Conservation (phyloP, 345 rosid genomes). For the Eucalyptus camaldulensis region DNA sequence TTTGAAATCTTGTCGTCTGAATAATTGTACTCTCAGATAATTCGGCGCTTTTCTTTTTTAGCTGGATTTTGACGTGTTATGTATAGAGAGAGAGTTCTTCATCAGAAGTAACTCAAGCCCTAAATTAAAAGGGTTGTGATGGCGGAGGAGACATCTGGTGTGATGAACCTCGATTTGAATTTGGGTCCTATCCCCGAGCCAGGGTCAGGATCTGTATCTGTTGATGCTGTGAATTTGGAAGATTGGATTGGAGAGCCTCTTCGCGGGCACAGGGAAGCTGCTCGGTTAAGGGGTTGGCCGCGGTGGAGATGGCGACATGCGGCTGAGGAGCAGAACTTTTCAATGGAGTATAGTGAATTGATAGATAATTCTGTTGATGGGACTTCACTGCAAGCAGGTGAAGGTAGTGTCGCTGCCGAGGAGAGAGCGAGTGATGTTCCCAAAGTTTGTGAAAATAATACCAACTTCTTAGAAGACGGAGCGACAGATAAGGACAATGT, state of each 20-base stretch:
- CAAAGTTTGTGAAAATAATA: conserved; percentile 62
- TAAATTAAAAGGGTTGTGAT: conserved; percentile 6
- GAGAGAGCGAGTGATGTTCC: conserved; percentile 49
- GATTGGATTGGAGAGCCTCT: conserved; percentile 43
- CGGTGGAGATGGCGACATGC: conserved; percentile 41
- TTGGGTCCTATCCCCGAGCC: conserved; percentile 80
- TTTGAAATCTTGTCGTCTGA: background rate
- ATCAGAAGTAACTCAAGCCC: background rate
- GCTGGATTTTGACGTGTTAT: background rate
- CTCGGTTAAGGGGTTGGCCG: conserved; percentile 33
- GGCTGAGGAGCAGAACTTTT: conserved; percentile 23
- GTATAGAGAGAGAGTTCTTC: conserved; percentile 21
- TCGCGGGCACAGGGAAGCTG: conserved; percentile 48
- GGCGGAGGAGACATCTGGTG: conserved; percentile 67
- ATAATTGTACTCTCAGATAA: background rate
- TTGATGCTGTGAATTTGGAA: conserved; percentile 36
- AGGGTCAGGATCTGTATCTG: conserved; percentile 24
- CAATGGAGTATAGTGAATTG: conserved; percentile 51
- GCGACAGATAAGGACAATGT: conserved; percentile 36
- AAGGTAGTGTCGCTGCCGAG: conserved; percentile 68
- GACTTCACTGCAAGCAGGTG: conserved; percentile 64
- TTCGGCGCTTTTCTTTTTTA: background rate
- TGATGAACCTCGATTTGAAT: conserved; percentile 96
- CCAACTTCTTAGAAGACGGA: conserved; percentile 41
- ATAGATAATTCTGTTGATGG: conserved; percentile 29